Conservation (phyloP, 352 stramenopile genomes). For the Globisporangium mamillatum region DNA sequence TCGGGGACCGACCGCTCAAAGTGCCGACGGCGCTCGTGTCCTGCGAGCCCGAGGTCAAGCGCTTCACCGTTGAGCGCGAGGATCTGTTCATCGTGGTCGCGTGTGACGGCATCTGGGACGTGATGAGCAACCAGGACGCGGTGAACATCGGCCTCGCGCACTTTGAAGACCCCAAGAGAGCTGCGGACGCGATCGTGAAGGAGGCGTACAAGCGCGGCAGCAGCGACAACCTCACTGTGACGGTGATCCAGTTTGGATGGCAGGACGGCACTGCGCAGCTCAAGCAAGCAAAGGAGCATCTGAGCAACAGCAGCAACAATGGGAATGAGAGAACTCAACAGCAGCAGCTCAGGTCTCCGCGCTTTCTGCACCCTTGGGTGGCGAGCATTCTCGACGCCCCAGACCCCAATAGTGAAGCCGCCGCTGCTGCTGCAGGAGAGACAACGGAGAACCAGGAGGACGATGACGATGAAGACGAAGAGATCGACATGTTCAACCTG, state of each 20-base stretch:
- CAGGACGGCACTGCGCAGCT: constrained; percentile 21
- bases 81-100: constrained; percentile 61
- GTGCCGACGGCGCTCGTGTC: constrained; percentile 43
- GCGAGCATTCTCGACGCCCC: constrained; percentile 9
- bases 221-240: constrained; percentile 55
- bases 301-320: neutral
- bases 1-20: constrained; percentile 61
- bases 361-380: constrained; percentile 4
- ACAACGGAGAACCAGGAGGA: constrained; percentile 17
- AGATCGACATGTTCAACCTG: constrained; percentile 64
- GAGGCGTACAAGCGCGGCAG: constrained; percentile 53
- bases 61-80: constrained; percentile 29
- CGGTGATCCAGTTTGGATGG: constrained; percentile 50
- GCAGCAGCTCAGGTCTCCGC: neutral
- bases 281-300: constrained; percentile 20
- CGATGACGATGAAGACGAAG: constrained; percentile 21
- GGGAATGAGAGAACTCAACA: neutral
- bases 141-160: constrained; percentile 43
- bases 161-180: constrained; percentile 38
- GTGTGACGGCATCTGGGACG: constrained; percentile 66
- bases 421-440: constrained; percentile 11
- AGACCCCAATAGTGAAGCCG: constrained; percentile 7
- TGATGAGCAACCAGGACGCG: constrained; percentile 56
- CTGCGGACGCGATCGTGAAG: constrained; percentile 50
- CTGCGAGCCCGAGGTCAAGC: constrained; percentile 43